phyloP scores from a whole-genome alignment of 2,329 filamentous ascomycete species.

The Pseudogymnoascus sp. region DNA sequence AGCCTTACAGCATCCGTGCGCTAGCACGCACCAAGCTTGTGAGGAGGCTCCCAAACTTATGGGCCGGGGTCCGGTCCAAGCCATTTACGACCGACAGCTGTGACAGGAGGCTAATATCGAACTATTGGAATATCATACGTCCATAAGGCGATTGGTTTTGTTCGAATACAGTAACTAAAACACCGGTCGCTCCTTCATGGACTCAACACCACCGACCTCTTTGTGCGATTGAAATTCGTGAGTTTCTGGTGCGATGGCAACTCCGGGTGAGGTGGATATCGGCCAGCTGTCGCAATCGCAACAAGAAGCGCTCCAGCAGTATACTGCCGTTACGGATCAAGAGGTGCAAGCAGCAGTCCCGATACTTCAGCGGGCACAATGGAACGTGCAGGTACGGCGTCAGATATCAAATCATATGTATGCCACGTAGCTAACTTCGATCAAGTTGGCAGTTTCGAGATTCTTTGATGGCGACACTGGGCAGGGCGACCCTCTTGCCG shows the following conservation, averaged over 20 bases:
- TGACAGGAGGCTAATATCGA: neutral
- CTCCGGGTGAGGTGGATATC: slow-evolving; percentile 46
- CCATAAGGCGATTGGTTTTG: neutral
- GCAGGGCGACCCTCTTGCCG: slow-evolving; percentile 68
- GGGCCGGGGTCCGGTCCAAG: neutral
- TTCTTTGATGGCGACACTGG: slow-evolving; percentile 84
- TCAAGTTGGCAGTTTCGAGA: slow-evolving; percentile 84
- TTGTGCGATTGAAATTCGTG: slow-evolving; percentile 3
- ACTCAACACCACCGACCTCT: slow-evolving; percentile 4
- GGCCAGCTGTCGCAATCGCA: slow-evolving; percentile 67
- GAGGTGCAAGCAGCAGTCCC: slow-evolving; percentile 67
- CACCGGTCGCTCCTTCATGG: neutral
- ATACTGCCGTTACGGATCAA: slow-evolving; percentile 80
- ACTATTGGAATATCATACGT: neutral
- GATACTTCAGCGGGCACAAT: slow-evolving; percentile 77
- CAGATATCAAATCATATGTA: neutral
- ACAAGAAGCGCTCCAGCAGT: slow-evolving; percentile 79
- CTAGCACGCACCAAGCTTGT: neutral
- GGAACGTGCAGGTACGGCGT: slow-evolving; percentile 75
- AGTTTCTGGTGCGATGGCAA: slow-evolving; percentile 31
- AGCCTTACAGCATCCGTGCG: slow-evolving; percentile 7
- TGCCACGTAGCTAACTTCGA: slow-evolving; percentile 19
- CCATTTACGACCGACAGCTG: neutral
- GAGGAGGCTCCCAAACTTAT: slow-evolving; percentile 6
- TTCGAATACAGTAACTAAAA: neutral